Evolutionary conservation across 1,284 basidiomycete species (phyloP), one percentile per base, ranked within the genome.

Genomic region (Naganishia albida): DNA sequence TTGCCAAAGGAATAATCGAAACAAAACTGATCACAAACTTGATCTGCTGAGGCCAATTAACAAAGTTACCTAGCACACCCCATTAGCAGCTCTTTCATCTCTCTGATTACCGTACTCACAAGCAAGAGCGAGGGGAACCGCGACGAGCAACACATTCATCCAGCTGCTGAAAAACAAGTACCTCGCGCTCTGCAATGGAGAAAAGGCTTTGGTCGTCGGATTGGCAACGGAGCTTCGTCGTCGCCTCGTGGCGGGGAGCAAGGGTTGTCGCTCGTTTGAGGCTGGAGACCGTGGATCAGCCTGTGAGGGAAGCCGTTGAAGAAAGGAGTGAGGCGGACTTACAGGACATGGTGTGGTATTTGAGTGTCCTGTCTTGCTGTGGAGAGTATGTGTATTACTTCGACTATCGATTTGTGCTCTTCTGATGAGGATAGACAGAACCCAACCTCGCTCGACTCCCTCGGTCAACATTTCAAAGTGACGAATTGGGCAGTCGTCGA

Each of bases 11-110:
- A 62, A 94, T 83, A 70, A 95, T 93, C 7, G 91, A 89, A 44
- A 92, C 74, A 77, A 94, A 95, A 67, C 88, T 90, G 74, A 90
- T 88, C 7, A 80, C 79, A 73, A 94, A 95, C n/a, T 89, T 85
- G 48, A 88, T 82, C 10, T 85, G 87, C n/a, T 89, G 88, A 79
- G 90, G 88, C 89, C 88, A 90, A 70, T 71, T 60, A 18, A 75
- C 56, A 50, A 66, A 59, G 52, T 77, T 76, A 52, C 75, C 77
- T 77, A 40, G 6, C 43, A 13, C 26, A 25, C 20, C 16, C 38
- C 12, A 44, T 34, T 15, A 43, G 53, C 40, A n/a, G n/a, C 44
- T 18, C 7, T n/a, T 10, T 30, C 2, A 28, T 13, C 15, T 25
- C 8, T 13, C 3, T 8, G 28, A 3, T 55, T 13, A 28, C 3